A percentile compares a stretch with the other conserved stretches of the same genome.
phyloP scores from a whole-genome alignment of 768 basidiomycete genomes.

The Mrakia gelida region DNA sequence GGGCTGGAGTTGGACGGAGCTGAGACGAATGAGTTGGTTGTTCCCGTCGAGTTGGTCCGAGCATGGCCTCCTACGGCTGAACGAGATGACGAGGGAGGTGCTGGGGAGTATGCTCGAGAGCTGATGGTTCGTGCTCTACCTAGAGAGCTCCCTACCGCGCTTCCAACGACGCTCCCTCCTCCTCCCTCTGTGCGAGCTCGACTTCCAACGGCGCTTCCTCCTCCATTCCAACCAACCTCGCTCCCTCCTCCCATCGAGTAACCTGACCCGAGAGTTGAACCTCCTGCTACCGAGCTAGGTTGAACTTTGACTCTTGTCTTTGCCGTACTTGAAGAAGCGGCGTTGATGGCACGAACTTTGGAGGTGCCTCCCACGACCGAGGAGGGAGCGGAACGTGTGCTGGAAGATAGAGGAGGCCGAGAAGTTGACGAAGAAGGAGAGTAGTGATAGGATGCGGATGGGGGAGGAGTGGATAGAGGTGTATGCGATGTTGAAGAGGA shows the following conservation, averaged over 20 bases:
- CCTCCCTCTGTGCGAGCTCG: not conserved
- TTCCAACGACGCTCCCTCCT: not conserved
- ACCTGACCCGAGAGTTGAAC: not conserved
- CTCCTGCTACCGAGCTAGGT: constrained; percentile 2
- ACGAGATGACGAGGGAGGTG: not conserved
- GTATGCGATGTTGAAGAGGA: not conserved
- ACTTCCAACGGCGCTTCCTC: constrained; percentile 1
- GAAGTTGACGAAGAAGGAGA: not conserved
- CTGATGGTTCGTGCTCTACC: not conserved
- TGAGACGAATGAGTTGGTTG: not conserved
- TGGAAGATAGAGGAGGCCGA: not conserved
- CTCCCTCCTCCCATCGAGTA: not conserved
- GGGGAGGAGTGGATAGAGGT: not conserved
- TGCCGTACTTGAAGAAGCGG: constrained; percentile 1
- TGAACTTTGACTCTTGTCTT: constrained; percentile 12
- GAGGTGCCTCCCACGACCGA: not conserved
- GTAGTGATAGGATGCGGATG: not conserved
- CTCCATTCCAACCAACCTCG: constrained; percentile 12
- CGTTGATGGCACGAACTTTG: constrained; percentile 9
- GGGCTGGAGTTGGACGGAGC: not conserved
- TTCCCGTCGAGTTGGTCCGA: constrained; percentile 1
- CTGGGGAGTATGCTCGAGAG: not conserved
- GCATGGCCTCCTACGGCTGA: not conserved
- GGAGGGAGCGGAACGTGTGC: constrained; percentile 9
- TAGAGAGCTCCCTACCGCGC: not conserved